Base-by-base conservation (phyloP, 352 stramenopile species). In the Pythium aristosporum region DNA sequence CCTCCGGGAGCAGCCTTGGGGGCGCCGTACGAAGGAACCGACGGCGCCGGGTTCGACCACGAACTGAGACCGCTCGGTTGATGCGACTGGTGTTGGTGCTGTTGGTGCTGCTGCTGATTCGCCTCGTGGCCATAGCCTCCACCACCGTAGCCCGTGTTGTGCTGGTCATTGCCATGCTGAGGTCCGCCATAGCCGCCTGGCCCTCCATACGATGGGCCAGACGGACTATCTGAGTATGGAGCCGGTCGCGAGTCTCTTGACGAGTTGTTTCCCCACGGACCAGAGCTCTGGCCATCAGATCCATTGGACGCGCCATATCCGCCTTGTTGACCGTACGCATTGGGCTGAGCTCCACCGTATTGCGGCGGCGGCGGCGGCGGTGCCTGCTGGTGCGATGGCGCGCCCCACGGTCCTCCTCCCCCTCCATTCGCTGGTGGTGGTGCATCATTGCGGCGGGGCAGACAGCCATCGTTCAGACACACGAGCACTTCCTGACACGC, bases 401-500 rank as follows among this genome's bases (percentile, higher is more conserved):
- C 15, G 2, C 63, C 63, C 63, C 63, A 70, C 20, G 39, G 39
- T 39, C 34, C 34, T 39, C 34, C 34, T 39, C 34, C 34, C 2
- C 34, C 34, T 37, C 21, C 23, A 69, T 54, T 56, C 57, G 56
- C 44, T 68, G 66, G 71, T 5, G 65, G 62, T 16, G 55, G 70
- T 20, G 69, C 59, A 9, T 78, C 77, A n/a, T 76, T 76, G 15
- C 66, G 76, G 60, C 82, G 78, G 8, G 76, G 84, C 32, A 92
- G 51, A 30, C 76, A 80, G 9, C 79, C 80, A 41, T 91, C 80
- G 43, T 93, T 90, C 57, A 93, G 72, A 56, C 82, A 91, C 43
- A 93, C 84, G 6, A 93, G 54, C 25, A 79, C 82, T 80, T 93
- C 84, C 79, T 94, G 84, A 16, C 80, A 75, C 30, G 85, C 81